Base-by-base conservation (phyloP, 2,329 filamentous ascomycete genomes). In the Diaporthe citrichinensis region DNA sequence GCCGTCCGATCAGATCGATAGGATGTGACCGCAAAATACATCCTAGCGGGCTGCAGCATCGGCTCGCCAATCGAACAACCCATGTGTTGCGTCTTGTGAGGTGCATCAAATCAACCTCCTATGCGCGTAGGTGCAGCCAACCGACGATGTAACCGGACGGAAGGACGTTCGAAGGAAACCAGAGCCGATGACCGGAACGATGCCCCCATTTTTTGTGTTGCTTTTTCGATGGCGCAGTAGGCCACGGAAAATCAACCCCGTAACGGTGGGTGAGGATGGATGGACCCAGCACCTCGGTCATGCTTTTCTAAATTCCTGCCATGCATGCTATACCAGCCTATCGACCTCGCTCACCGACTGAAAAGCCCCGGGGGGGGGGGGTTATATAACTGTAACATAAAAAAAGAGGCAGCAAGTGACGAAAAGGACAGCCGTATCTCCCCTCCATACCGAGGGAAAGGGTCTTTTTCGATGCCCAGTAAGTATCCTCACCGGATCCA, bases 1-100 rank as follows among this genome's bases (percentile, higher is more conserved):
- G 7, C 71, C 71, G 49, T 28, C 34, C n/a, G 65, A 69, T 69
- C 65, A 41, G 65, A 69, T 69, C 65, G 65, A 68, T 53, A 41
- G 49, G 49, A 49, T 69, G 65, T 23, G 17, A 41, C 65, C 65
- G 15, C 65, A 55, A 28, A 12, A 69, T 4, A 12, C 34, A n/a
- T 12, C 31, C 31, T 15, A 41, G 7, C 65, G 49, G 62, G 65
- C 49, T 53, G 34, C 34, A 28, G 34, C 31, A 53, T 39, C n/a
- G 4, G 36, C 34, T 69, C 49, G 34, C 34, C 34, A 39, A 28
- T 23, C 49, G 25, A 28, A 39, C 34, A 31, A 9, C 46, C 65
- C n/a, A 53, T 53, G 23, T 23, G 17, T 39, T 25, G 44, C 31
- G 9, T 34, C n/a, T 28, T 53, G n/a, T 25, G 14, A 4, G 34